Base-by-base conservation (phyloP, 2,329 filamentous ascomycete genomes). In the Fusarium domesticum region DNA sequence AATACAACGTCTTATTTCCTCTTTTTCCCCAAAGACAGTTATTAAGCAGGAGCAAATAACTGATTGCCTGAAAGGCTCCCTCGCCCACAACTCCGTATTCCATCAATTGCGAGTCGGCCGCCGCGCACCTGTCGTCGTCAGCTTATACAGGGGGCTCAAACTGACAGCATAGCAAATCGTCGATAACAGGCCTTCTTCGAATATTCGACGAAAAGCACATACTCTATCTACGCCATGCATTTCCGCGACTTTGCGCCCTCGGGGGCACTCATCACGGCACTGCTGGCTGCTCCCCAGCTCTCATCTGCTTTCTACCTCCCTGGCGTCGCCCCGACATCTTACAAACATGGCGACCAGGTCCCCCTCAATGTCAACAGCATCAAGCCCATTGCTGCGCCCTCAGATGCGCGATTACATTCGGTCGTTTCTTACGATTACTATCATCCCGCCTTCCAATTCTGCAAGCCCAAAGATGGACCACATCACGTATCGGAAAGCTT, bases 341-440 rank as follows among this genome's bases (percentile, higher is more conserved):
- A 98, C 74, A 83, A 87, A 60, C 72, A 75, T 40, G 87, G 83
- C 63, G 87, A 93, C 59, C 72, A 72, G 18, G 93, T 98, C 18
- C 89, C 91, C 18, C 80, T 98, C 37, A 85, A 88, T 62, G 93
- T 98, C 67, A 98, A 98, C 72, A 85, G 85, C 64, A 85, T 98
- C 60, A 93, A 89, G 33, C 92, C 93, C 4, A 83, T 91, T 35
- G 83, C 89, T 35, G 86, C 87, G 33, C 76, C 81, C 48, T 77
- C 81, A 53, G 89, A 96, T 68, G 80, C 85, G 18, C 85, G 89
- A 58, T 76, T 97, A 32, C 89, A 90, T 65, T 95, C 91, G n/a
- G 85, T 96, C 42, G 84, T 97, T 60, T 88, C 92, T 5, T 98
- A 88, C 76, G 92, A 97, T 70, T 97, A 98, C 75, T 98, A 98